Base-by-base conservation (phyloP, 805 yeast genomes). In the Metschnikowia corniflorae region DNA sequence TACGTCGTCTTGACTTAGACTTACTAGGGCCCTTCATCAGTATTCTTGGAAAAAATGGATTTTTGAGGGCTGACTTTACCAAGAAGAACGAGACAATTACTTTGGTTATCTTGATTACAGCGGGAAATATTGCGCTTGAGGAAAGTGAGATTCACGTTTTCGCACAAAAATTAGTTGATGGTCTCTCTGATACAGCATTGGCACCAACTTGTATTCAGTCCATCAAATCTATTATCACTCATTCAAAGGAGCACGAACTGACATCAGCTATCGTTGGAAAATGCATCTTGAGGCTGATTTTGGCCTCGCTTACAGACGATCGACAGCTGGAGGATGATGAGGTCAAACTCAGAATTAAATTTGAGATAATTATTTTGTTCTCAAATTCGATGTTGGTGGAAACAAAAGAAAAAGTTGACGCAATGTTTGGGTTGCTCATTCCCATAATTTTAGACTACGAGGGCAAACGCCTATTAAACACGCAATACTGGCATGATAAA, bases 181-280 rank as follows among this genome's bases (percentile, higher is more conserved):
- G 64, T 33, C 27, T 63, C 7, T 35, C 47, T 4, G 44, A 45
- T 6, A 33, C 35, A 0, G 59, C 53, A 2, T 36, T 58, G n/a
- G 57, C 55, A 2, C 29, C 60, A 6, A 55, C 61, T 20, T 63
- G 63, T 9, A 42, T 65, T 9, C 88, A 81, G 44, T 80, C 93
- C 12, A 64, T 82, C 33, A 80, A 72, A 47, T 67, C 80, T 0
- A 60, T 86, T 28, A 64, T 82, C 7, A 65, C 63, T 26, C 52
- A 63, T 24, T 37, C 61, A 23, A 37, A 55, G 3, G 55, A 51
- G 6, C 46, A 48, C 0, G 39, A 51, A 2, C 44, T 49, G 4
- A 55, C 66, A 4, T 61, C 71, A 6, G 57, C 63, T 4, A 54
- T 74, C 1, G 60, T 80, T 25, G 67, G 68, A 37, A 59, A 58